These are phyloP conservation scores for Mortierella sp. DNA, from an alignment of 371 early-diverging fungal genomes.

Conservation along the genomic window DNA sequence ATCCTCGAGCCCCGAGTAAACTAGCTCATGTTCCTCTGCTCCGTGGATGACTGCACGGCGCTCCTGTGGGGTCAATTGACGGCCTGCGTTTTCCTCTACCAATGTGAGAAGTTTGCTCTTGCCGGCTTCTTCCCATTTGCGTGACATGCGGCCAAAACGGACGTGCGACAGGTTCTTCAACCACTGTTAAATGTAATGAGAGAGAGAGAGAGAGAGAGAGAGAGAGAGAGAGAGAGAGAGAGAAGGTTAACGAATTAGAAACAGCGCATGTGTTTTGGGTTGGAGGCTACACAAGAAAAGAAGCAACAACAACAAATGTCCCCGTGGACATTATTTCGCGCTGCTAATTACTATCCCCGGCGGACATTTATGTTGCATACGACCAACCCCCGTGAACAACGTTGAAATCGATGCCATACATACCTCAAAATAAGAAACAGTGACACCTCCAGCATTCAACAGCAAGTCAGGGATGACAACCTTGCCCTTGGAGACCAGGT, in stretches of 20 bases:
- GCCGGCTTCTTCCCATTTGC: conserved; percentile 91
- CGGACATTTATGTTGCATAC: neutral
- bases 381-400: neutral
- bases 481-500: conserved; percentile 74
- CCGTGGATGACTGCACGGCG: conserved; percentile 87
- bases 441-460: conserved; percentile 92
- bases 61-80: conserved; percentile 79
- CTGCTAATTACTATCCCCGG: neutral
- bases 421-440: conserved; percentile 84
- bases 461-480: conserved; percentile 87
- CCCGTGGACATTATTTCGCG: neutral
- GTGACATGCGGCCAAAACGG: conserved; percentile 93
- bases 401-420: neutral
- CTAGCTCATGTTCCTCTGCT: conserved; percentile 93
- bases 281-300: neutral
- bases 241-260: neutral
- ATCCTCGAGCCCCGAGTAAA: conserved; percentile 92
- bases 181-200: conserved; percentile 14
- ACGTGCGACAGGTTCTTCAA: conserved; percentile 79
- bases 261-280: neutral
- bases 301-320: neutral
- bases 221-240: neutral
- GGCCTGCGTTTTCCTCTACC: conserved; percentile 87
- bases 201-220: neutral
- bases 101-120: conserved; percentile 80